Conservation (phyloP, 192 early-diverging fungal genomes). For the Coemansia sp. region DNA sequence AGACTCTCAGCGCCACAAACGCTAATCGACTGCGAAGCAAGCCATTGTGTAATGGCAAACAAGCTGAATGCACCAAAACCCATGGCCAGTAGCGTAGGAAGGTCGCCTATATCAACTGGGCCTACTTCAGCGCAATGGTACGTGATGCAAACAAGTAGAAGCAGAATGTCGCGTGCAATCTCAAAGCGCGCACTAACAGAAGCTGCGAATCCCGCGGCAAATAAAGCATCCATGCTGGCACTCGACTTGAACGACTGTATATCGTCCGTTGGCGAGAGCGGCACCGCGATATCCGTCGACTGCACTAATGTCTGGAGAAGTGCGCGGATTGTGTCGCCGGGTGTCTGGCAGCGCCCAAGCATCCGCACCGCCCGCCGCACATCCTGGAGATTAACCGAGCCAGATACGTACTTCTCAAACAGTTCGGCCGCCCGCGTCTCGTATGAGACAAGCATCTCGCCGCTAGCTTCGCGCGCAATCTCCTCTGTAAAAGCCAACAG, state of each 20-base stretch:
- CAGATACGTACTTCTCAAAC: slow-evolving; percentile 31
- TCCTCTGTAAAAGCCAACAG: slow-evolving; percentile 23
- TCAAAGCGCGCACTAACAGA: slow-evolving; percentile 27
- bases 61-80: slow-evolving; percentile 15
- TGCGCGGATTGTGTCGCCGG: slow-evolving; percentile 20
- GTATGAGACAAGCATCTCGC: slow-evolving; percentile 42
- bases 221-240: slow-evolving; percentile 47
- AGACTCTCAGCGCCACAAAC: slow-evolving; percentile 10
- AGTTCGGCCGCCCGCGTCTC: slow-evolving; percentile 43
- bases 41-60: slow-evolving; percentile 39
- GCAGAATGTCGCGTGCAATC: slow-evolving; percentile 28
- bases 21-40: slow-evolving; percentile 32
- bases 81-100: slow-evolving; percentile 22
- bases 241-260: slow-evolving; percentile 33
- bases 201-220: slow-evolving; percentile 31
- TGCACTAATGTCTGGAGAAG: slow-evolving; percentile 28
- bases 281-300: slow-evolving; percentile 6
- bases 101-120: not conserved
- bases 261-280: slow-evolving; percentile 6
- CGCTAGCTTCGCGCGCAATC: slow-evolving; percentile 34
- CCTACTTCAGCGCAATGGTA: slow-evolving; percentile 21
- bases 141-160: slow-evolving; percentile 28
- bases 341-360: slow-evolving; percentile 27
- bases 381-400: slow-evolving; percentile 12
- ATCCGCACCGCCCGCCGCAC: slow-evolving; percentile 17